Base-by-base conservation (phyloP, 495 filamentous ascomycete genomes). In the Lepraria neglecta region DNA sequence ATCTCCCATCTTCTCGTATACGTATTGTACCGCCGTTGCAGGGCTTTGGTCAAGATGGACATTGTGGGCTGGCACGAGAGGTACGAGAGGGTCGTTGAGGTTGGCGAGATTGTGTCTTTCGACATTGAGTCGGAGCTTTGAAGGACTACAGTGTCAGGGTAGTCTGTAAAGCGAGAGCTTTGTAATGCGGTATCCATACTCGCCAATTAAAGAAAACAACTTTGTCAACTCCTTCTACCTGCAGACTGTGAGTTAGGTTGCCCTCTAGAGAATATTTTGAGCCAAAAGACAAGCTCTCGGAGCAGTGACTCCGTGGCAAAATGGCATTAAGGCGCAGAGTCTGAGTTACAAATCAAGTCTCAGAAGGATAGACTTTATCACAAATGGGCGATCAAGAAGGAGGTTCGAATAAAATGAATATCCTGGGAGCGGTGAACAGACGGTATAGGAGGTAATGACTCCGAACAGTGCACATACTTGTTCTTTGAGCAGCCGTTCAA, bases 151-250 rank as follows among this genome's bases (percentile, higher is more conserved):
- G 10, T 19, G 19, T 17, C 17, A 46, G 44, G 6, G 2, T 24
- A 24, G 1, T n/a, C 6, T 46, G 15, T 6, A n/a, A 19, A 46
- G 44, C 1, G 19, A 9, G 19, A 38, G 10, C 11, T 3, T 35
- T 35, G 6, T 35, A 11, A 35, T 24, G 40, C 6, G 3, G 17
- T n/a, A n/a, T 6, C 19, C 58, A 21, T 52, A 71, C 69, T 59
- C 69, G 69, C 67, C 70, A 73, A 53, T 72, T 64, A 54, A 72
- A 72, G 53, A 70, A 69, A 1, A 59, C 19, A 3, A 72, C 64
- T 21, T 43, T 9, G 58, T 70, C 68, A 3, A 64, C 68, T 7
- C 60, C 68, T 43, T 70, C 64, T 24, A 70, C 55, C 24, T 67
- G 33, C 2, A 24, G 2, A 24, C 24, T 24, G 24, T 24, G 1